A percentile compares a stretch with the other conserved stretches of the same genome.
Conservation (phyloP, 2,329 filamentous ascomycete species). For the Paracorniculantispora psalliotae region DNA sequence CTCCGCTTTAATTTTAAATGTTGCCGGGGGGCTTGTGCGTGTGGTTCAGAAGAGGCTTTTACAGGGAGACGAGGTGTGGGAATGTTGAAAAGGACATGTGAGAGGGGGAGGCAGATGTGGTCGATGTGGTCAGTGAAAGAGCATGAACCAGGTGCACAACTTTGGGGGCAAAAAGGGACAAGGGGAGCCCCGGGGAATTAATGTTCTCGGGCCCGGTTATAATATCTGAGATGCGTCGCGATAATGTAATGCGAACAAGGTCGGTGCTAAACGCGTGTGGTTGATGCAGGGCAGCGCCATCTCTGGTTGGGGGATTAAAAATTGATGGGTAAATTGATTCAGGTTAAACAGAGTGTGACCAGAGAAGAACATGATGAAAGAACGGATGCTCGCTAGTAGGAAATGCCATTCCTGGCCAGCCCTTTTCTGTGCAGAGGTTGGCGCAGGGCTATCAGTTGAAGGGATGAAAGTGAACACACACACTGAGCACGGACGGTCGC, state of each 20-base stretch:
- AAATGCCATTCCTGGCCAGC: not conserved
- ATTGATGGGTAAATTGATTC: not conserved
- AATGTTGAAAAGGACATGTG: not conserved
- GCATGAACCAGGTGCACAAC: not conserved
- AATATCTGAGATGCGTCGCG: not conserved
- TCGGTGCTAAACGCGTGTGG: too few relatives aligned
- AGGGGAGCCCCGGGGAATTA: not conserved
- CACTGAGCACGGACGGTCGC: not conserved
- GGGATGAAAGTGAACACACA: not conserved
- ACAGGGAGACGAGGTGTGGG: not conserved
- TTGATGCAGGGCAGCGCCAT: too few relatives aligned
- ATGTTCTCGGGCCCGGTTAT: not conserved
- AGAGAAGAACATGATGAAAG: not conserved
- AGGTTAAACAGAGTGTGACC: not conserved
- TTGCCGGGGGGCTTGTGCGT: not conserved
- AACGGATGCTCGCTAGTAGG: not conserved
- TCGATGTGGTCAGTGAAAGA: too few relatives aligned
- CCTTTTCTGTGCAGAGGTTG: not conserved
- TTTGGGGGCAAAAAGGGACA: too few relatives aligned
- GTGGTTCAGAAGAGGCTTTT: not conserved
- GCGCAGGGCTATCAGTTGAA: not conserved
- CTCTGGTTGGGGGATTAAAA: too few relatives aligned
- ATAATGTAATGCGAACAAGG: not conserved
- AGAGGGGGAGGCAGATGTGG: too few relatives aligned
- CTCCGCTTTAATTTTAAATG: slow-evolving; percentile 13